Conservation (phyloP, 768 basidiomycete genomes). For the Gloeopeniophorella convolvens region DNA sequence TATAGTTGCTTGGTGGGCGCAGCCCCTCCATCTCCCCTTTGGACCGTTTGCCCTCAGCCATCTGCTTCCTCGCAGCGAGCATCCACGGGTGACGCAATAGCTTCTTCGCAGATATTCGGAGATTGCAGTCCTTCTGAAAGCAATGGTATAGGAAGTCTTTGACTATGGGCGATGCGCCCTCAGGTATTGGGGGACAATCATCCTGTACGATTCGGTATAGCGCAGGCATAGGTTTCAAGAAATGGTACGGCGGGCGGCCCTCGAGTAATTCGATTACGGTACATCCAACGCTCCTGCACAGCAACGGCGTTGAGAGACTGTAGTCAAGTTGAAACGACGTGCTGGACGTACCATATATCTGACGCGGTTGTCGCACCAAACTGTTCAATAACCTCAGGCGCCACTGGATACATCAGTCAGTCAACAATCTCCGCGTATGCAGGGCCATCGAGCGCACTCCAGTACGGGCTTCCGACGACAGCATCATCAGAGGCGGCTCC, state of each 20-base stretch:
- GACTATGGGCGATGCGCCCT: constrained; percentile 90
- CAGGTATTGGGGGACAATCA: constrained; percentile 94
- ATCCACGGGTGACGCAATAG: constrained; percentile 95
- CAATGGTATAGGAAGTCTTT: constrained; percentile 96
- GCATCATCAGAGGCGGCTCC: constrained; percentile 78
- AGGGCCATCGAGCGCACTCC: constrained; percentile 53
- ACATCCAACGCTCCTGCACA: constrained; percentile 76
- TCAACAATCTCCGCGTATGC: not conserved
- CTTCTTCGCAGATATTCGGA: constrained; percentile 92
- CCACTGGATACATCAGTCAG: constrained; percentile 50
- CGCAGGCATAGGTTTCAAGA: constrained; percentile 96
- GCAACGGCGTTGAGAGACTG: constrained; percentile 1
- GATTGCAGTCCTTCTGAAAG: constrained; percentile 96
- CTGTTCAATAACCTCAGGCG: constrained; percentile 98
- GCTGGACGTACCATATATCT: constrained; percentile 76
- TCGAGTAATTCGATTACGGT: constrained; percentile 94
- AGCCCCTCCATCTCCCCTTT: constrained; percentile 31
- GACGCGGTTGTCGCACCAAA: constrained; percentile 94
- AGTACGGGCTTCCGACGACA: constrained; percentile 97
- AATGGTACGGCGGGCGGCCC: constrained; percentile 93
- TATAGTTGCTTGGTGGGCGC: constrained; percentile 68
- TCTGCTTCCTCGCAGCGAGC: constrained; percentile 73
- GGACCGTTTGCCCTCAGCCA: constrained; percentile 37
- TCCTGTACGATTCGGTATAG: constrained; percentile 98
- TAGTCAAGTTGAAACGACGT: not conserved